Percentiles rank a stretch among this genome's conserved stretches.
These are phyloP conservation scores for Phlegmacium glaucopus DNA, from an alignment of 768 basidiomycete species.

Conservation along the genomic window DNA sequence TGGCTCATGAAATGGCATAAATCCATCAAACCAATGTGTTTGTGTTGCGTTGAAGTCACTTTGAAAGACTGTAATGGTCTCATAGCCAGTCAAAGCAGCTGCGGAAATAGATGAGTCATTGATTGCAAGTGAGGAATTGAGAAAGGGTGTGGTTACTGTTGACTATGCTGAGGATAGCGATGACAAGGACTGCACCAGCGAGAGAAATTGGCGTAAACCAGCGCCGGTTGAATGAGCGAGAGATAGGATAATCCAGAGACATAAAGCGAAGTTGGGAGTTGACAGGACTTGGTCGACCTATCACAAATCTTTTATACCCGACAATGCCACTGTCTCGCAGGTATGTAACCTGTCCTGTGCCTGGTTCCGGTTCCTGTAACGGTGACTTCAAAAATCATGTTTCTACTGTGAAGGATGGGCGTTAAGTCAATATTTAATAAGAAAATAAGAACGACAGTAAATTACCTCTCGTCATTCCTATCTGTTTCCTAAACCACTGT, in stretches of 20 bases:
- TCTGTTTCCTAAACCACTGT: slow-evolving; percentile 34
- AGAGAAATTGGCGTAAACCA: slow-evolving; percentile 15
- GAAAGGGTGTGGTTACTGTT: slow-evolving; percentile 11
- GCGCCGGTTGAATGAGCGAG: slow-evolving; percentile 14
- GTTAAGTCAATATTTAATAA: too few relatives aligned
- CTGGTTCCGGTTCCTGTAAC: too few relatives aligned
- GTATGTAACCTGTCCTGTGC: too few relatives aligned
- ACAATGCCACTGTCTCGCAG: too few relatives aligned
- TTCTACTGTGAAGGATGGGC: too few relatives aligned
- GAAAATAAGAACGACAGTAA: neutral
- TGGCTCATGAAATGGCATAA: slow-evolving; percentile 15
- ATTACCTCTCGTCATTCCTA: slow-evolving; percentile 31
- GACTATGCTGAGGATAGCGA: slow-evolving; percentile 15
- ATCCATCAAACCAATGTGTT: slow-evolving; percentile 17
- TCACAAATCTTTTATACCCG: too few relatives aligned
- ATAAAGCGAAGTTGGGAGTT: neutral
- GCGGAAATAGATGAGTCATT: neutral
- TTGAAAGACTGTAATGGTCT: slow-evolving; percentile 20
- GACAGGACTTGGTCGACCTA: too few relatives aligned
- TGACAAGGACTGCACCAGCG: slow-evolving; percentile 9
- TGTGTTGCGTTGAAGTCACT: slow-evolving; percentile 23
- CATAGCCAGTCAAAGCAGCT: slow-evolving; percentile 25
- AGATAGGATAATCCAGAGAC: slow-evolving; percentile 12
- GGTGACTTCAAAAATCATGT: too few relatives aligned
- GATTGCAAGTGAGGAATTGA: neutral